Base-by-base conservation (phyloP, 2,329 filamentous ascomycete genomes). In the Fusarium sp. region DNA sequence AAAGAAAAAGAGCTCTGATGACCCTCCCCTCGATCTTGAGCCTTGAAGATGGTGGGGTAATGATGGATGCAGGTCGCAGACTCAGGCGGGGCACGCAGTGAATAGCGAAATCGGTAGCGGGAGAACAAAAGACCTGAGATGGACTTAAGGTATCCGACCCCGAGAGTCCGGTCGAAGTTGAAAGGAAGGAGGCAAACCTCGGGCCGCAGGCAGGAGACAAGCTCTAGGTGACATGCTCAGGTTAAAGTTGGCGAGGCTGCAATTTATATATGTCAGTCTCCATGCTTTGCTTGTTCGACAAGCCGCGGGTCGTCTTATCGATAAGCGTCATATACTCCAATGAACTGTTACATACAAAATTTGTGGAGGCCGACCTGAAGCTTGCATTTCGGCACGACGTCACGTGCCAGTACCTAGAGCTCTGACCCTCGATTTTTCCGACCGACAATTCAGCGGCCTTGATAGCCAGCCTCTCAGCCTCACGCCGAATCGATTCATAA, bases 391-490 rank as follows among this genome's bases (percentile, higher is more conserved):
- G 35, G 35, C 13, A 25, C n/a, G 14, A 46, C 37, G 47, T 74
- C 72, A 74, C 72, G 72, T 74, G 72, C 7, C 14, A 20, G 4
- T 40, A 42, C 35, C 42, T 55, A 41, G 29, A 74, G 68, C 68
- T 72, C 56, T 48, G 53, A 65, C 52, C 66, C 71, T 71, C 54
- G 58, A 74, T 76, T 76, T 76, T 76, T 75, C 74, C 73, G 73
- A 74, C 72, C 73, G 71, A 74, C 72, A 74, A 74, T 73, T 72
- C 67, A 72, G 58, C 46, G 53, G 58, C 51, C 49, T 53, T 56
- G 46, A 45, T 67, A 67, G 63, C 63, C 59, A 72, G 71, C 71
- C 71, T 74, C 72, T 72, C 72, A 74, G 72, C 72, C 72, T 74
- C 72, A 74, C 70, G 69, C 60, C 52, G 56, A 66, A 67, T 56